These are phyloP conservation scores for Funneliformis caledonium DNA, from an alignment of 371 early-diverging fungal species.

Conservation along the genomic window DNA sequence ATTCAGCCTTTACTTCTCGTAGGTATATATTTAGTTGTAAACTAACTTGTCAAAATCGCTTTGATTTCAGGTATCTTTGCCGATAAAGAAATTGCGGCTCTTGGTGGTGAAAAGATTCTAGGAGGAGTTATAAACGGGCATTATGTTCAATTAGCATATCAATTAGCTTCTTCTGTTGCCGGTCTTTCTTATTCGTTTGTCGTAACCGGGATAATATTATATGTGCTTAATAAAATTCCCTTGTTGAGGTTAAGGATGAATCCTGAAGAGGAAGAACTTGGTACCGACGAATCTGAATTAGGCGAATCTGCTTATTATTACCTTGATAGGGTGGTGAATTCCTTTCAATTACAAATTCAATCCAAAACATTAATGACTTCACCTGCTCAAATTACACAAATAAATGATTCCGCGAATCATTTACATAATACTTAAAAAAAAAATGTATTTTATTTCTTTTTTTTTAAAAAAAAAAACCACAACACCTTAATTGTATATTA, in stretches of 20 bases:
- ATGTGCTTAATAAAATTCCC: conserved; percentile 80
- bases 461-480: too few relatives aligned
- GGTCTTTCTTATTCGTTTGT: conserved; percentile 83
- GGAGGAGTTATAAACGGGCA: conserved; percentile 87
- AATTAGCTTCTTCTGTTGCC: conserved; percentile 76
- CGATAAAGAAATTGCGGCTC: conserved; percentile 66
- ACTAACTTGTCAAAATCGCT: conserved; percentile 52
- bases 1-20: neutral
- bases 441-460: too few relatives aligned
- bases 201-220: conserved; percentile 73
- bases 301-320: conserved; percentile 70
- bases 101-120: conserved; percentile 71
- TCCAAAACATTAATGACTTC: neutral
- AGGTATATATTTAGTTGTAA: neutral
- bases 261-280: conserved; percentile 70
- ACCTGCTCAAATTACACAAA: neutral
- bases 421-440: neutral
- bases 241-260: conserved; percentile 75
- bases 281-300: conserved; percentile 79
- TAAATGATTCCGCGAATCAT: neutral
- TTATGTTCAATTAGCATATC: conserved; percentile 79
- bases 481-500: too few relatives aligned
- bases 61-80: conserved; percentile 83
- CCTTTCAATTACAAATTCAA: neutral
- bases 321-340: conserved; percentile 44